Conservation (phyloP, 1,284 basidiomycete species). For the Dichomitus squalens region DNA sequence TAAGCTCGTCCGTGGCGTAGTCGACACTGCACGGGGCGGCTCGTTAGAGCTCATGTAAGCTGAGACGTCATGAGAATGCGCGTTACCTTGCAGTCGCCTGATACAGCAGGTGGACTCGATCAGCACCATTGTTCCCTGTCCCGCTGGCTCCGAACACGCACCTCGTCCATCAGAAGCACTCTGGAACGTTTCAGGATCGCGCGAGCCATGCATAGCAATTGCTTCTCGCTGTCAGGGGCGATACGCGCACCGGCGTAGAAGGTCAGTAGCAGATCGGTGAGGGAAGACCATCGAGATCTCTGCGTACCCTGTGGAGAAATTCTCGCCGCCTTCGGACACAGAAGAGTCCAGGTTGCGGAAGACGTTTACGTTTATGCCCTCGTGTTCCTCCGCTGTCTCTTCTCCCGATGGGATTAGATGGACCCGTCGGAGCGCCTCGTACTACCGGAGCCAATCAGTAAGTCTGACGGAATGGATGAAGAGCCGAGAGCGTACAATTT, state of each 20-base stretch:
- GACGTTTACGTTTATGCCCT: constrained; percentile 75
- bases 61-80: constrained; percentile 12
- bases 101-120: constrained; percentile 10
- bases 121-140: constrained; percentile 2
- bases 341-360: constrained; percentile 86
- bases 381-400: constrained; percentile 46
- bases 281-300: constrained; percentile 90
- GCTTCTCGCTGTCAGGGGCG: constrained; percentile 61
- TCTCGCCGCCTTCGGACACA: constrained; percentile 91
- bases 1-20: constrained; percentile 78
- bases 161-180: constrained; percentile 83
- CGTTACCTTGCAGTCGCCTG: constrained; percentile 68
- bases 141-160: constrained; percentile 37
- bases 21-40: constrained; percentile 52
- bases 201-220: constrained; percentile 83
- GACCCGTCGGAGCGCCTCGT: constrained; percentile 85
- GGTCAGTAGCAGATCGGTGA: constrained; percentile 37
- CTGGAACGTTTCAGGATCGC: constrained; percentile 79
- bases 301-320: constrained; percentile 84
- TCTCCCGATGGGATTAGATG: constrained; percentile 77
- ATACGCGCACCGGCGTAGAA: background rate
- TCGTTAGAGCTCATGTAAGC: constrained; percentile 8
- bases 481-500: constrained; percentile 58
- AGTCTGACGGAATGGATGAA: background rate
- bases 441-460: constrained; percentile 47